Percentiles rank a stretch among this genome's conserved stretches.
Evolutionary conservation across 305 asterid species (phyloP).

Genomic region (Fraxinus velutina): DNA sequence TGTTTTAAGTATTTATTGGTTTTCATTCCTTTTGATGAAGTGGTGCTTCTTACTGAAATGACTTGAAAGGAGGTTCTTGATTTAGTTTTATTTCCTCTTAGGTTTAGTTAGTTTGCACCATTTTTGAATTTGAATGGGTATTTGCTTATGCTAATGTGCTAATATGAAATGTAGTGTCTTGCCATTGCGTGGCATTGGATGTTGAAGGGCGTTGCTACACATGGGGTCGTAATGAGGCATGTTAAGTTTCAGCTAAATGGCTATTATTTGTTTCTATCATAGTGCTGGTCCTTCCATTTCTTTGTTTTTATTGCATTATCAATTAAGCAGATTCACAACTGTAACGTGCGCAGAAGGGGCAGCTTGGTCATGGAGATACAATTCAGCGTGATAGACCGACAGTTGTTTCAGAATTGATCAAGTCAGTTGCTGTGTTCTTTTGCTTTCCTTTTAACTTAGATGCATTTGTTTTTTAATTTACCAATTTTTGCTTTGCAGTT

Average conservation of each 20-base stretch:
- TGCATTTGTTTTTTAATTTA: neutral
- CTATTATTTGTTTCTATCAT: neutral
- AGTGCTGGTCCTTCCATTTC: neutral
- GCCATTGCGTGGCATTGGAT: conserved; percentile 95
- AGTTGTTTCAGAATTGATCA: conserved; percentile 69
- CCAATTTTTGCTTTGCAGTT: neutral
- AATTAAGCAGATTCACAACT: conserved; percentile 9
- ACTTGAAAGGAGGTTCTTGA: neutral
- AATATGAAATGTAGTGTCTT: conserved; percentile 58
- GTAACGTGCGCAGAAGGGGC: conserved; percentile 66
- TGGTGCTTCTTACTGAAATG: neutral
- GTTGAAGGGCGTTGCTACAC: conserved; percentile 92
- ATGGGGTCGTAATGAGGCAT: conserved; percentile 97
- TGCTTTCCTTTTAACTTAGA: neutral
- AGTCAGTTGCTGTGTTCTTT: conserved; percentile 40
- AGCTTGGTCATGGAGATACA: conserved; percentile 96
- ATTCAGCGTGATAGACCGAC: conserved; percentile 89
- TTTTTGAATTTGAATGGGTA: conserved; percentile 6
- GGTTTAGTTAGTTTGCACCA: conserved; percentile 2
- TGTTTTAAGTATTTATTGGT: neutral
- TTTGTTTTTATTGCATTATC: conserved; percentile 15
- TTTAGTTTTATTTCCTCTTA: conserved; percentile 1
- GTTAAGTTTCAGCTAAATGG: conserved; percentile 19
- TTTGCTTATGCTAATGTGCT: conserved; percentile 7
- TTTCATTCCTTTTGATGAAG: neutral